Base-by-base conservation (phyloP, 352 stramenopile species). In the Saprolegnia parasitica region DNA sequence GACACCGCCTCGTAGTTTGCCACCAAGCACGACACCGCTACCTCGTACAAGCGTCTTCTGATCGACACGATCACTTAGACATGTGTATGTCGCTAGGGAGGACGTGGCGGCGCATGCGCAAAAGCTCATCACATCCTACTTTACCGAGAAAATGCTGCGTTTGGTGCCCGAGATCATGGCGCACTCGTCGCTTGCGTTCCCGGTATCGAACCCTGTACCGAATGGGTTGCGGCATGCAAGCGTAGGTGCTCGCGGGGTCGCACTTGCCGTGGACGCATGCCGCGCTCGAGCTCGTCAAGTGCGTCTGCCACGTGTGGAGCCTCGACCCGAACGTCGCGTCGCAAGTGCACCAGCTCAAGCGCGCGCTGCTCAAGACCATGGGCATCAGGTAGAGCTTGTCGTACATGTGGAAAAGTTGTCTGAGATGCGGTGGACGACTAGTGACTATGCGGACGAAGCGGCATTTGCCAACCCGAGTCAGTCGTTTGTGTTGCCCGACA, bases 211-310 rank as follows among this genome's bases (percentile, higher is more conserved):
- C 2, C 29, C 29, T 2, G 29, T 35, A 35, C 29, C 29, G 29
- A 35, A n/a, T n/a, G n/a, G n/a, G n/a, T n/a, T n/a, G n/a, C n/a
- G n/a, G n/a, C n/a, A n/a, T n/a, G n/a, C n/a, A n/a, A n/a, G n/a
- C n/a, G 29, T 35, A 35, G 29, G 29, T 88, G 39, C 83, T 95
- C 45, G 84, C 90, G 10, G 95, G 90, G 13, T 96, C 84, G 24
- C 81, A 98, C 73, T 60, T 80, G 39, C 54, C 29, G 5, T 61
- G 96, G 55, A 87, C 85, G 29, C 93, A 93, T 65, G 90, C 96
- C 16, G 83, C 96, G 20, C 80, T 99, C n/a, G 96, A 99, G 76
- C 96, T 99, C 56, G 94, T 99, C 39, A 99, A 99, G 77, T 97
- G 90, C 65, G 81, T 99, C 23, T 92, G 88, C 68, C 80, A 88